These are phyloP conservation scores for Bryum argenteum DNA, from an alignment of 225 moss, liverwort and hornwort species.

Conservation along the genomic window DNA sequence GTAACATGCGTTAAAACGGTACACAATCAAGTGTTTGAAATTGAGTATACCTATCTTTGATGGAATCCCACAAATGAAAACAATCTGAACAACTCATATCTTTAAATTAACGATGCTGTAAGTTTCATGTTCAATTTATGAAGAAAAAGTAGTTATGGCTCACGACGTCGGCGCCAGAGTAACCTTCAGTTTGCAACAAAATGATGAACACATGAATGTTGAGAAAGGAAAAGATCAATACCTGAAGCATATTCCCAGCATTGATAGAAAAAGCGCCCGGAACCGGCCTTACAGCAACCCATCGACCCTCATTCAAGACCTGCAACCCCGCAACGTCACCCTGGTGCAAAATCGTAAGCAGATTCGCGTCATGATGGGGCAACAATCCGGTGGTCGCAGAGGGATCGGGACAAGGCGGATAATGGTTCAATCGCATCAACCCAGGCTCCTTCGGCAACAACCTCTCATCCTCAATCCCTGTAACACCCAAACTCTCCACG, in stretches of 20 bases:
- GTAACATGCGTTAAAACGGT: no score
- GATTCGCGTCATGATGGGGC: slow-evolving; percentile 49
- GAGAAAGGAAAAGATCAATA: no score
- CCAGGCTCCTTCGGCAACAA: slow-evolving; percentile 39
- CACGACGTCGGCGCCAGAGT: no score
- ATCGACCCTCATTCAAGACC: slow-evolving; percentile 42
- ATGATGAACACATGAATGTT: no score
- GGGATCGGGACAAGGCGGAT: slow-evolving; percentile 49
- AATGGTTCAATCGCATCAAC: slow-evolving; percentile 52
- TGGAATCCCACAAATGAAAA: no score
- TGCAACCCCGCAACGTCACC: slow-evolving; percentile 59
- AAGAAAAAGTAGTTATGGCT: no score
- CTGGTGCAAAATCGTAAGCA: slow-evolving; percentile 57
- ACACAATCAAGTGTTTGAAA: no score
- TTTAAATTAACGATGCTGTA: no score
- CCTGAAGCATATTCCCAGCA: slow-evolving; percentile 63
- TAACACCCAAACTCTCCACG: slow-evolving; percentile 36
- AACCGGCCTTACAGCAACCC: slow-evolving; percentile 50
- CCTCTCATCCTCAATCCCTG: background rate
- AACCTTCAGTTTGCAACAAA: no score
- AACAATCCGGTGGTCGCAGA: slow-evolving; percentile 27
- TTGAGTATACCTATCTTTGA: no score
- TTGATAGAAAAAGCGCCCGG: slow-evolving; percentile 54
- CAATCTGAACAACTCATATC: no score
- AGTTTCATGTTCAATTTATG: no score